Conservation (phyloP, 2,329 filamentous ascomycete genomes). For the Scolecobasidium constrictum region DNA sequence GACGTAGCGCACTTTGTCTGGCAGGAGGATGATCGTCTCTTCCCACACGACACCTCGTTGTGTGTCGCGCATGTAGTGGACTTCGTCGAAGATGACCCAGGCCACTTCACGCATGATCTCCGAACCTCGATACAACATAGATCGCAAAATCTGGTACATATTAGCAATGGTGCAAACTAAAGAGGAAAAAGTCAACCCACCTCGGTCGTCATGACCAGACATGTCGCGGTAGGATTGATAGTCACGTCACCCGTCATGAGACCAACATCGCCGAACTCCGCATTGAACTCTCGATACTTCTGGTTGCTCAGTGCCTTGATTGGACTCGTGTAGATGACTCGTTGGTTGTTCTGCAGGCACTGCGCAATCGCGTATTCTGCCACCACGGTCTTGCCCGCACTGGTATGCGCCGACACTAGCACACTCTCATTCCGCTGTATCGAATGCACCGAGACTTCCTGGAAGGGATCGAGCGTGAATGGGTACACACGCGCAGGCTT, state of each 20-base stretch:
- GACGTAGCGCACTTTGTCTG: slow-evolving; percentile 97
- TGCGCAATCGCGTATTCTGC: slow-evolving; percentile 98
- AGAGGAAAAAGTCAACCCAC: slow-evolving; percentile 17
- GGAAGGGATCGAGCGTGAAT: slow-evolving; percentile 95
- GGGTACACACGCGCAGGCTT: slow-evolving; percentile 74
- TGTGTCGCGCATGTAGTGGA: slow-evolving; percentile 97
- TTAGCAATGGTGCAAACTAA: slow-evolving; percentile 13
- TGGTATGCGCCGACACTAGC: slow-evolving; percentile 91
- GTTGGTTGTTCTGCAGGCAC: slow-evolving; percentile 91
- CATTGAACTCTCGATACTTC: slow-evolving; percentile 93
- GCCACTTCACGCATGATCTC: slow-evolving; percentile 99
- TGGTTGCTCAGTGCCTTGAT: slow-evolving; percentile 99
- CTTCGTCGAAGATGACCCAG: slow-evolving; percentile 98
- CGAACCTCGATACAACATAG: slow-evolving; percentile 94
- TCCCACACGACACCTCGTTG: slow-evolving; percentile 95
- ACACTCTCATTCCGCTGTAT: slow-evolving; percentile 96
- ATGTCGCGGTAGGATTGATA: slow-evolving; percentile 96
- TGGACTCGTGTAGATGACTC: slow-evolving; percentile 97
- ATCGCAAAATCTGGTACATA: slow-evolving; percentile 68
- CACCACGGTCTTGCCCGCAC: slow-evolving; percentile 95
- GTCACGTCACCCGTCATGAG: slow-evolving; percentile 99
- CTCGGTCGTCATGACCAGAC: slow-evolving; percentile 97
- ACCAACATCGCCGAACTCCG: slow-evolving; percentile 91
- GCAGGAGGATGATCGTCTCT: slow-evolving; percentile 94
- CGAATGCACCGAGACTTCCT: slow-evolving; percentile 85